A percentile compares a stretch with the other conserved stretches of the same genome.
Evolutionary conservation across 1,284 basidiomycete species (phyloP).

Genomic region (Fereydounia khargensis): DNA sequence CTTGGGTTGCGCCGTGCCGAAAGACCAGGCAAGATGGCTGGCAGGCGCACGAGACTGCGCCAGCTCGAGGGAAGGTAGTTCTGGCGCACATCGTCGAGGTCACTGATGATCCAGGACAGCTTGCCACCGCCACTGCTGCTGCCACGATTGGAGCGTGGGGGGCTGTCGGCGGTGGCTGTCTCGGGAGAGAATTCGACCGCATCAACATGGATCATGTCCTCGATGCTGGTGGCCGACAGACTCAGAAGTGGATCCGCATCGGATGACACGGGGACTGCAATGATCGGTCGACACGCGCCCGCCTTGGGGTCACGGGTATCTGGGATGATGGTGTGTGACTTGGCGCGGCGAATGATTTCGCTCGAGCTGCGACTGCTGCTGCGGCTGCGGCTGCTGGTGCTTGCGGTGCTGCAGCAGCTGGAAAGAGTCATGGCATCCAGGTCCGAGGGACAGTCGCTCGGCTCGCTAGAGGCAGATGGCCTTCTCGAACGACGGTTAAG

Average conservation of each 20-base stretch:
- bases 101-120: constrained; percentile 29
- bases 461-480: too few species aligned
- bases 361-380: background rate
- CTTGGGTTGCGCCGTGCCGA: constrained; percentile 23
- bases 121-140: constrained; percentile 15
- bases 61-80: constrained; percentile 20
- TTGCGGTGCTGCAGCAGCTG: too few species aligned
- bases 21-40: constrained; percentile 27
- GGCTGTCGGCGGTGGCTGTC: constrained; percentile 17
- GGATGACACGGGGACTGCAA: constrained; percentile 13
- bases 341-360: background rate
- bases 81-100: constrained; percentile 29
- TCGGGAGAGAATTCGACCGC: constrained; percentile 26
- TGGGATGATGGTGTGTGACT: constrained; percentile 1
- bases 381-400: too few species aligned
- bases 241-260: constrained; percentile 19
- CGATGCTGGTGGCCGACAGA: constrained; percentile 14
- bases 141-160: too few species aligned
- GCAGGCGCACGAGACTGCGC: constrained; percentile 28
- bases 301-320: too few species aligned
- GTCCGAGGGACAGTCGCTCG: background rate
- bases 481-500: too few species aligned
- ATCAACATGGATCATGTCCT: constrained; percentile 27
- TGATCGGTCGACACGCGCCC: too few species aligned
- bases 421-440: too few species aligned